Percentiles rank a stretch among this genome's conserved stretches.
Conservation (phyloP, 1,139 yeast genomes). For the Lodderomyces oxycetoniae region DNA sequence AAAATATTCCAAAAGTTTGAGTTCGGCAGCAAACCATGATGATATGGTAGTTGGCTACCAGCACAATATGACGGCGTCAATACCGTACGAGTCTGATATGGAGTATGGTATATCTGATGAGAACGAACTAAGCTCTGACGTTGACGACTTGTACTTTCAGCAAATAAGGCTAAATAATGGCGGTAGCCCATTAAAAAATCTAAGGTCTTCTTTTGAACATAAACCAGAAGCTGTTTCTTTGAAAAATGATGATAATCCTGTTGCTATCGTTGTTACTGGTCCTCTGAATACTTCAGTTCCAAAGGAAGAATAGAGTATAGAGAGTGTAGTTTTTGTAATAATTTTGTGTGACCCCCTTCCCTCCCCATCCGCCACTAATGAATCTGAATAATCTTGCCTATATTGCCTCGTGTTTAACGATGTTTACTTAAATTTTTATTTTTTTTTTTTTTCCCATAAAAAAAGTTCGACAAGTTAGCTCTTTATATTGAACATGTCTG, state of each 20-base stretch:
- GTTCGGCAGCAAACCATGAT: slow-evolving; percentile 8
- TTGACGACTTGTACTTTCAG: slow-evolving; percentile 12
- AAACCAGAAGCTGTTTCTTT: background rate
- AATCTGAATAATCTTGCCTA: too few relatives aligned
- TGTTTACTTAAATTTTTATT: too few relatives aligned
- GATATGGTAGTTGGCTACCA: slow-evolving; percentile 29
- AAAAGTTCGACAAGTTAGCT: too few relatives aligned
- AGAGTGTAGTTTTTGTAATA: slow-evolving; percentile 3
- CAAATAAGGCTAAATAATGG: slow-evolving; percentile 10
- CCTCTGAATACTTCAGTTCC: slow-evolving; percentile 20
- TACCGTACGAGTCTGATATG: slow-evolving; percentile 27
- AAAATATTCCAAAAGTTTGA: slow-evolving; percentile 9
- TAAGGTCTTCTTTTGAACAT: background rate
- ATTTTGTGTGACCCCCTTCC: too few relatives aligned
- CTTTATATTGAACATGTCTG: too few relatives aligned
- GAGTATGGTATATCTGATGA: slow-evolving; percentile 30
- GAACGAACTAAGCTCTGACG: slow-evolving; percentile 16
- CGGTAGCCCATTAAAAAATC: slow-evolving; percentile 7
- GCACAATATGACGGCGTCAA: slow-evolving; percentile 18
- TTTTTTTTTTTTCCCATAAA: too few relatives aligned
- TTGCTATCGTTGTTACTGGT: slow-evolving; percentile 24
- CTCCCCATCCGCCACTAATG: too few relatives aligned
- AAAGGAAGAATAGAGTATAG: slow-evolving; percentile 6
- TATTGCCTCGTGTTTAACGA: too few relatives aligned
- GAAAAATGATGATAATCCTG: slow-evolving; percentile 10